Conservation (phyloP, 148 eudicot species). For the Dysphania ambrosioides region DNA sequence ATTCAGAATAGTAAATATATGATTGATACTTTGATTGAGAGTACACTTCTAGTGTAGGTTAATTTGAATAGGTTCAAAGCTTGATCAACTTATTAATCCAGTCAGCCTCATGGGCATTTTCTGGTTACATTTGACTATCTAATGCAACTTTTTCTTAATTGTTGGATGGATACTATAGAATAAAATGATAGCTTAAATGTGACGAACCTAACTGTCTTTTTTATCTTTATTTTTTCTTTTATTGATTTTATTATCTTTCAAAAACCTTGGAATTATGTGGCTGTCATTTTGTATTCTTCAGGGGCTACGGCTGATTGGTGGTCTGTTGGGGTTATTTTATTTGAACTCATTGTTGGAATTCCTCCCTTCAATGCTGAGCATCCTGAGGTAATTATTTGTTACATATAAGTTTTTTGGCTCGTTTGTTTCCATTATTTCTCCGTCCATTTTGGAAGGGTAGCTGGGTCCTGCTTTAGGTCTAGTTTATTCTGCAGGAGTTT, state of each 20-base stretch:
- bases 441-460: not conserved
- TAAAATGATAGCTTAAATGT: not conserved
- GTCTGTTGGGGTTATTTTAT: conserved; percentile 96
- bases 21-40: not conserved
- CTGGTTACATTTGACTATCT: conserved; percentile 3
- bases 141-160: not conserved
- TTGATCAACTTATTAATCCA: not conserved
- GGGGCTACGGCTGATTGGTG: conserved; percentile 99
- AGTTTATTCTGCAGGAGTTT: too few relatives aligned
- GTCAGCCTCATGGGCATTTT: not conserved
- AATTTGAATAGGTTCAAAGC: not conserved
- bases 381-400: conserved; percentile 64
- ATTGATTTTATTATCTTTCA: conserved; percentile 1
- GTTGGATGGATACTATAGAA: not conserved
- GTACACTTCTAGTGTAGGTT: not conserved
- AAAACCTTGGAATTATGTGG: not conserved
- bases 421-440: conserved; percentile 1
- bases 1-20: not conserved
- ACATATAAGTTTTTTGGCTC: not conserved
- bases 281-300: conserved; percentile 30
- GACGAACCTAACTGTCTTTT: not conserved
- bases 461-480: not conserved
- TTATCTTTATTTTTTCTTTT: not conserved
- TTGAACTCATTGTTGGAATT: conserved; percentile 93
- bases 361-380: conserved; percentile 99